Percentiles rank a stretch among this genome's conserved stretches.
Conservation (phyloP, 495 filamentous ascomycete species). For the Terfezia claveryi region DNA sequence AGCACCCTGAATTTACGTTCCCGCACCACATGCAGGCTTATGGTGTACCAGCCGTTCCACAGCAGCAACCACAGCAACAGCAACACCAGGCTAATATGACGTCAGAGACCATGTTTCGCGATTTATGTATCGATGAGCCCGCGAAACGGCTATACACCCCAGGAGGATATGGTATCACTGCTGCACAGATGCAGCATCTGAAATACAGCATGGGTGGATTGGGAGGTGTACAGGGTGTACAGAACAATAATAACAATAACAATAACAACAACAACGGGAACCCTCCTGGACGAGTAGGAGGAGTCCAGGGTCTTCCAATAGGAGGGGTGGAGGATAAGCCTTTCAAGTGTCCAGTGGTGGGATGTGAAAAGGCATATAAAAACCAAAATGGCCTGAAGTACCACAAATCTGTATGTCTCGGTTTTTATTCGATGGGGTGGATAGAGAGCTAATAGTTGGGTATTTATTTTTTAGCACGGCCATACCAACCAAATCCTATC, state of each 20-base stretch:
- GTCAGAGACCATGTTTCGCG: slow-evolving; percentile 21
- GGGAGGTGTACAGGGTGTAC: slow-evolving; percentile 22
- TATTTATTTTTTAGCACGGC: slow-evolving; percentile 39
- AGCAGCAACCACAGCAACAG: slow-evolving; percentile 36
- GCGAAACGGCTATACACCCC: slow-evolving; percentile 81
- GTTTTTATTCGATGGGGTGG: neutral
- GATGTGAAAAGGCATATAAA: slow-evolving; percentile 98
- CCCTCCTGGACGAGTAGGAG: neutral
- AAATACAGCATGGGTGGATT: neutral
- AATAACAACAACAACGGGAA: slow-evolving; percentile 32
- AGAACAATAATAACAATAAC: slow-evolving; percentile 47
- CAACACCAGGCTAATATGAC: slow-evolving; percentile 9
- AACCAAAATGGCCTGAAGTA: slow-evolving; percentile 98
- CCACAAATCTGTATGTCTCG: slow-evolving; percentile 38
- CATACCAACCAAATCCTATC: slow-evolving; percentile 91
- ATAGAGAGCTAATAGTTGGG: no score
- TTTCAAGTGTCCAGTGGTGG: slow-evolving; percentile 91
- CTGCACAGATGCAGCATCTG: neutral
- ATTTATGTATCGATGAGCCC: slow-evolving; percentile 82
- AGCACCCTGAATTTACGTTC: slow-evolving; percentile 21
- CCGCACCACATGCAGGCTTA: slow-evolving; percentile 23
- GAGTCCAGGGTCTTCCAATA: slow-evolving; percentile 29
- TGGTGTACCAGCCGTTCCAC: slow-evolving; percentile 37
- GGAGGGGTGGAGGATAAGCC: slow-evolving; percentile 56
- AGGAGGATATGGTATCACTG: slow-evolving; percentile 48